These are phyloP conservation scores for Ramularia endophylla DNA, from an alignment of 2,329 filamentous ascomycete genomes.

Conservation along the genomic window DNA sequence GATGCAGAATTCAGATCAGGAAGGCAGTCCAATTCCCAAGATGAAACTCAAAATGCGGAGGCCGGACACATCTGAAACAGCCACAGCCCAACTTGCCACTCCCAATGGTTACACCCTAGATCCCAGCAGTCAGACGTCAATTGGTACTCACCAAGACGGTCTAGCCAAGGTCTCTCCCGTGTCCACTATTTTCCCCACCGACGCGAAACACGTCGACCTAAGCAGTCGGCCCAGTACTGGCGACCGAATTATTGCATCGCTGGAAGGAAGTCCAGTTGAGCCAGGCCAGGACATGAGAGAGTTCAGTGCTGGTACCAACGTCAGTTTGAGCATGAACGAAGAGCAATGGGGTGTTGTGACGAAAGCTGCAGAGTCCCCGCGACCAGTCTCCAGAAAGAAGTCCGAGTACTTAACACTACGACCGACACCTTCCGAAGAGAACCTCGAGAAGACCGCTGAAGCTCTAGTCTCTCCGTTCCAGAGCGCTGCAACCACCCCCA, in stretches of 20 bases:
- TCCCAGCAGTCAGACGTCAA: slow-evolving; percentile 29
- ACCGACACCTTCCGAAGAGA: slow-evolving; percentile 30
- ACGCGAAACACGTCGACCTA: slow-evolving; percentile 1
- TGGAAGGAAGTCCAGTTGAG: slow-evolving; percentile 9
- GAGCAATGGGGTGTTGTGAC: slow-evolving; percentile 21
- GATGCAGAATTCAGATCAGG: slow-evolving; percentile 35
- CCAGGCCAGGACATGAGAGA: slow-evolving; percentile 17
- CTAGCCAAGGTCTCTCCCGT: slow-evolving; percentile 22
- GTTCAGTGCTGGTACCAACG: slow-evolving; percentile 22
- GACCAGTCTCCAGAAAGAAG: slow-evolving; percentile 21
- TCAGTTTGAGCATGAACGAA: slow-evolving; percentile 20
- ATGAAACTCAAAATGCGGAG: slow-evolving; percentile 34
- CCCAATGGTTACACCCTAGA: slow-evolving; percentile 50
- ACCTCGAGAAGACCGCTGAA: slow-evolving; percentile 10
- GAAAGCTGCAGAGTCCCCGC: slow-evolving; percentile 10
- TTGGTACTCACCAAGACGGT: slow-evolving; percentile 16
- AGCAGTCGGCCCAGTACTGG: slow-evolving; percentile 28
- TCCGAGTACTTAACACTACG: slow-evolving; percentile 23
- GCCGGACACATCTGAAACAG: slow-evolving; percentile 12
- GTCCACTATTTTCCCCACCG: slow-evolving; percentile 14
- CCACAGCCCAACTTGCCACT: slow-evolving; percentile 42
- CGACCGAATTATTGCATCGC: slow-evolving; percentile 23
- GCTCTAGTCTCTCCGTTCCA: slow-evolving; percentile 11
- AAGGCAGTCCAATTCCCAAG: slow-evolving; percentile 33
- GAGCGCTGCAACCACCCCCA: slow-evolving; percentile 3